Evolutionary conservation across 257 asterid genomes (phyloP).

Genomic region (Primulina tabacum): DNA sequence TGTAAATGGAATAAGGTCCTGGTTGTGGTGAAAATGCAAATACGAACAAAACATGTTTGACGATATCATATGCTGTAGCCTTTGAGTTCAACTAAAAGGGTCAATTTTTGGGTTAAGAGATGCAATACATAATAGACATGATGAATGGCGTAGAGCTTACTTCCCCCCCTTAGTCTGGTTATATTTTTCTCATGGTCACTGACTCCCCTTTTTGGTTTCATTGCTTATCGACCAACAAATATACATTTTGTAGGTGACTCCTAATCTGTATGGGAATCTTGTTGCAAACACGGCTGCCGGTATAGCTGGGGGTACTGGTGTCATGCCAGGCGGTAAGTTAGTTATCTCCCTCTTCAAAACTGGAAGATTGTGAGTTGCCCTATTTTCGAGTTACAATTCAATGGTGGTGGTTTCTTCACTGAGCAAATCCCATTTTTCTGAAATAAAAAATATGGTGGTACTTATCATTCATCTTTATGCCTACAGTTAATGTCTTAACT

Average conservation of each 20-base stretch:
- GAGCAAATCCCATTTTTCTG: not conserved
- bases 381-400: not conserved
- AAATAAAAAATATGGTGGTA: not conserved
- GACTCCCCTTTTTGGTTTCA: not conserved
- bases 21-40: not conserved
- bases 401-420: constrained; percentile 1
- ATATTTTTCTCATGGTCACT: not conserved
- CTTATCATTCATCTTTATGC: not conserved
- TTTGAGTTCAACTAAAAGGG: not conserved
- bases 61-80: not conserved
- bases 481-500: constrained; percentile 1
- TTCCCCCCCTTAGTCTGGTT: constrained; percentile 8
- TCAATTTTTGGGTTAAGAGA: constrained; percentile 17
- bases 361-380: not conserved
- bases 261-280: constrained; percentile 92
- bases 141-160: not conserved
- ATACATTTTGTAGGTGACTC: constrained; percentile 69
- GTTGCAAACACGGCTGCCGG: constrained; percentile 95
- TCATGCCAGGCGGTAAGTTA: constrained; percentile 90
- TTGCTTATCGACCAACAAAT: constrained; percentile 11
- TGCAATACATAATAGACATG: not conserved
- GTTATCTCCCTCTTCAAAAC: not conserved
- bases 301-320: constrained; percentile 98
- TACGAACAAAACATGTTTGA: not conserved
- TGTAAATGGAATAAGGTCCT: not conserved